Evolutionary conservation across 2,329 filamentous ascomycete species (phyloP).

Genomic region (Sarocladiaceae sp.): DNA sequence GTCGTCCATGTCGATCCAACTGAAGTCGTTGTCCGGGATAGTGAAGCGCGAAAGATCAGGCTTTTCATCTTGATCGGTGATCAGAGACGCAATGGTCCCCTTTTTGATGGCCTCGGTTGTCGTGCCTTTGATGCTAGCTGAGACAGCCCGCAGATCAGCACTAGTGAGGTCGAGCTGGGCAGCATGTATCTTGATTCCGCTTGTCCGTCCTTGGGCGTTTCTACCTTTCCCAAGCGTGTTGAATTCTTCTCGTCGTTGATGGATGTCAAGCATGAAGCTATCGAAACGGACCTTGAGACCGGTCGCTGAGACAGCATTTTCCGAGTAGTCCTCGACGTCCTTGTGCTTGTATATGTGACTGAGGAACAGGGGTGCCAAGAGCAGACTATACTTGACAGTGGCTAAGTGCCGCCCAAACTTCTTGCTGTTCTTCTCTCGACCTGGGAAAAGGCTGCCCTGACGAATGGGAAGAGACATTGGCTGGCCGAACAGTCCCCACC

Average conservation of each 20-base stretch:
- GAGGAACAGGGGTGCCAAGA: constrained; percentile 88
- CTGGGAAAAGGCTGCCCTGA: constrained; percentile 87
- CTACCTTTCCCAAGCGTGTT: constrained; percentile 73
- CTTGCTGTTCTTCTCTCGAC: constrained; percentile 93
- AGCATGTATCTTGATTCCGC: constrained; percentile 91
- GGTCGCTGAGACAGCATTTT: constrained; percentile 78
- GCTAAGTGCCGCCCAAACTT: constrained; percentile 95
- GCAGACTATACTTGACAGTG: constrained; percentile 96
- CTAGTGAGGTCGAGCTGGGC: constrained; percentile 89
- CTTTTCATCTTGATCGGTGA: constrained; percentile 51
- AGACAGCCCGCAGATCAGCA: constrained; percentile 89
- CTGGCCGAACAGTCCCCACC: constrained; percentile 96
- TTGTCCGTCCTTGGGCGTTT: constrained; percentile 75
- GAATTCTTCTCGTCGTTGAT: constrained; percentile 91
- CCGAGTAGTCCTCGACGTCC: constrained; percentile 79
- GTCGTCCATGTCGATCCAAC: constrained; percentile 99
- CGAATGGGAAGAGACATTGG: constrained; percentile 92
- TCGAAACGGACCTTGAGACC: constrained; percentile 95
- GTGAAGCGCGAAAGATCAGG: constrained; percentile 83
- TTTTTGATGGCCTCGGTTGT: constrained; percentile 71
- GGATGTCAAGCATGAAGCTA: constrained; percentile 95
- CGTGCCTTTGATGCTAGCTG: constrained; percentile 81
- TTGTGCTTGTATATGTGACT: constrained; percentile 99
- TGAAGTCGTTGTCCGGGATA: constrained; percentile 91
- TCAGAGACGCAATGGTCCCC: constrained; percentile 46